These are phyloP conservation scores for Arbutus unedo DNA, from an alignment of 148 eudicot genomes.

Conservation along the genomic window DNA sequence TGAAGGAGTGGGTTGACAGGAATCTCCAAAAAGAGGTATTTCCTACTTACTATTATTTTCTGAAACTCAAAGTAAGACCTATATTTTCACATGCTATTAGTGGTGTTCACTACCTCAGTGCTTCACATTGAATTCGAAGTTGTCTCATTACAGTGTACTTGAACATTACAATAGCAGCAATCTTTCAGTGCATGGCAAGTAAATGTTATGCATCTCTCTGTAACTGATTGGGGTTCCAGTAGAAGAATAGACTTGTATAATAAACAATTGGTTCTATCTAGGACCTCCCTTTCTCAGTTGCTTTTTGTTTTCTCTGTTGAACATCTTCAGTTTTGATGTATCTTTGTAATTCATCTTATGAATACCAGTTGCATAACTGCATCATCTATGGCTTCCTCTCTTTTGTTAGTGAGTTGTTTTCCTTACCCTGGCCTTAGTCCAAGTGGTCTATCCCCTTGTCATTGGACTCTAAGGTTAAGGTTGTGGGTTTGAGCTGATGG, in stretches of 20 bases:
- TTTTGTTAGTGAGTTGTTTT: too few relatives aligned
- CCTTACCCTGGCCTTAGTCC: too few relatives aligned
- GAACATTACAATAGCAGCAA: neutral
- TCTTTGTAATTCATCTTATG: neutral
- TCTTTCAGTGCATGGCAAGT: neutral
- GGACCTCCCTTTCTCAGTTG: neutral
- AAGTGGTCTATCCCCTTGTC: too few relatives aligned
- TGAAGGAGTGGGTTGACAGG: slow-evolving; percentile 76
- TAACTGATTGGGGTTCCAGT: neutral
- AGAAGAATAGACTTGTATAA: neutral
- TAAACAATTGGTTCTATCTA: neutral
- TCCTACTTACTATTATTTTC: neutral
- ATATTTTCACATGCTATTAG: neutral
- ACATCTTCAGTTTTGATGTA: neutral
- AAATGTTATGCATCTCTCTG: neutral
- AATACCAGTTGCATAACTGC: slow-evolving; percentile 2
- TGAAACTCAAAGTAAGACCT: neutral
- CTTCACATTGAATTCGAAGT: neutral
- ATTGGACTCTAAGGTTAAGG: neutral
- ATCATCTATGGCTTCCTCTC: neutral
- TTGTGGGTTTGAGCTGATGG: neutral
- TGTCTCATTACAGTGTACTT: neutral
- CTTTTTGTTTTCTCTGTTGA: neutral
- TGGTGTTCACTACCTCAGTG: neutral
- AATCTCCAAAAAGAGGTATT: slow-evolving; percentile 90